These are phyloP conservation scores for Plasmopara viticola DNA, from an alignment of 352 stramenopile species.

Conservation along the genomic window DNA sequence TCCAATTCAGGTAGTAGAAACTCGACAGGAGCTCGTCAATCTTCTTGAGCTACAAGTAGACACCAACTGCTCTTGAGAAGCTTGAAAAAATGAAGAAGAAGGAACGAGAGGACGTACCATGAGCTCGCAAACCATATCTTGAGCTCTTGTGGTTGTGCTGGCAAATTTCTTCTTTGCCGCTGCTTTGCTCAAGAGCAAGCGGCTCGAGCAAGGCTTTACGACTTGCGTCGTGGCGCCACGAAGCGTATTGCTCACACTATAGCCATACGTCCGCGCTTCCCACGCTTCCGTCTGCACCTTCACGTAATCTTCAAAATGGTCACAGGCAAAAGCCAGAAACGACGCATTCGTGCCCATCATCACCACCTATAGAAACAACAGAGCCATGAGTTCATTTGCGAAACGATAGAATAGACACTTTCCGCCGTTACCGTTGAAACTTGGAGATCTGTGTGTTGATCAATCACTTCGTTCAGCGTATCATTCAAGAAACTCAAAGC, in stretches of 20 bases:
- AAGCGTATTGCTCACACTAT: constrained; percentile 64
- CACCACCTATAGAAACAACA: constrained; percentile 29
- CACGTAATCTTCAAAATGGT: constrained; percentile 57
- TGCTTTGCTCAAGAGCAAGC: constrained; percentile 47
- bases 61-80: neutral
- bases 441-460: constrained; percentile 63
- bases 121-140: constrained; percentile 80
- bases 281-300: constrained; percentile 61
- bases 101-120: constrained; percentile 38
- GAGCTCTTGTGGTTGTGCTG: constrained; percentile 65
- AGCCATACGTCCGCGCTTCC: constrained; percentile 62
- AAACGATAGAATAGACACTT: neutral
- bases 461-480: constrained; percentile 70
- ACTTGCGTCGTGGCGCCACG: constrained; percentile 28
- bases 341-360: constrained; percentile 71
- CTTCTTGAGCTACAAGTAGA: constrained; percentile 57
- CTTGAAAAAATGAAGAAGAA: too few relatives aligned
- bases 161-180: constrained; percentile 79
- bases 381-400: neutral
- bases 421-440: constrained; percentile 56
- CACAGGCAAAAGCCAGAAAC: constrained; percentile 60
- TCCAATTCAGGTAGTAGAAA: constrained; percentile 79
- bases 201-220: constrained; percentile 45
- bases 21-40: constrained; percentile 71
- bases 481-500: constrained; percentile 61